Evolutionary conservation across 140 eudicot species (phyloP), one percentile per base, ranked within the genome.

Genomic region (Anethum foeniculum): DNA sequence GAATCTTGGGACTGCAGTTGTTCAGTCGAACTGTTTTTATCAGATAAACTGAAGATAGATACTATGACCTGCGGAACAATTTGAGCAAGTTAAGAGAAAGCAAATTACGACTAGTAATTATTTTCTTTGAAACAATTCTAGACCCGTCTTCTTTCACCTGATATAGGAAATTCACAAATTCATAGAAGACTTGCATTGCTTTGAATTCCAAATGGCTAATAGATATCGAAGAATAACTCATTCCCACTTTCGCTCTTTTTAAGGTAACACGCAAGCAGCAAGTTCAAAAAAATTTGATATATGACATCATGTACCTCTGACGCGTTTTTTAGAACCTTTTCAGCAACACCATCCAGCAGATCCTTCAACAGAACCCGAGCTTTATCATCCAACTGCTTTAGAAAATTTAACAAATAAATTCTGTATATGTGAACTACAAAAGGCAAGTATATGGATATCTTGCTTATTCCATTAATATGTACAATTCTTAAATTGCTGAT

Each of bases 321-420:
- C 77, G 84, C 86, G 56, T 64, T 76, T 67, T 87, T 84, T 9
- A 89, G 84, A 78, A 83, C 76, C 71, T 79, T 86, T 77, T 78
- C 58, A 54, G 93, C 79, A 67, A 83, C 85, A 77, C 72, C 76
- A 62, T 87, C 81, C 72, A 89, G 82, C 72, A 85, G 36, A 75
- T 85, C 84, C 77, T 82, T 64, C 21, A 89, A 86, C 16, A 87
- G 58, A 73, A 71, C 60, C 49, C 87, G 86, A 68, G 93, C 81
- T 11, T 85, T 83, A 47, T 84, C 51, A 75, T 87, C 88, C 85
- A 89, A 75, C 88, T 85, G 69, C 75, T 77, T 74, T 56, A 65
- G 65, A 81, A 74, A 25, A 56, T 21, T 25, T 2, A 30, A 74
- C 6, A 74, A 56, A 7, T 21, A 7, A 51, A 51, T 51, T 51